A percentile compares a stretch with the other conserved stretches of the same genome.
These are phyloP conservation scores for Marasmius tenuissimus DNA, from an alignment of 1,284 basidiomycete species.

Conservation along the genomic window DNA sequence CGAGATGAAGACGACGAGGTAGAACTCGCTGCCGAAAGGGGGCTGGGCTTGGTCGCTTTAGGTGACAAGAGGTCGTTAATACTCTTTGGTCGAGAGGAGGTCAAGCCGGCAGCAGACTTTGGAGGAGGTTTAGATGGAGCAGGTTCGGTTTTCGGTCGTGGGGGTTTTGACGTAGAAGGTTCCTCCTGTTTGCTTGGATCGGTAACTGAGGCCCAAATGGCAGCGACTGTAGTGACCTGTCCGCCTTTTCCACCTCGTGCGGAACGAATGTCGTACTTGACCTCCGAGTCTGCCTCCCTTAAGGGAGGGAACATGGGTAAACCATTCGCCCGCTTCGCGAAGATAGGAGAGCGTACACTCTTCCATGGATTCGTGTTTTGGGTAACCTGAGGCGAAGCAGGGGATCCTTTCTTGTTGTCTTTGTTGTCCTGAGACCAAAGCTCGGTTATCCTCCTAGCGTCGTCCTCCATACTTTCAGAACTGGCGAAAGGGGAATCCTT, in stretches of 20 bases:
- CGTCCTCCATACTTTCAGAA: slow-evolving; percentile 26
- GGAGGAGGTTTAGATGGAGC: background rate
- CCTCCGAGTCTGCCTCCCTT: slow-evolving; percentile 40
- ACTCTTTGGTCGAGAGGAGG: background rate
- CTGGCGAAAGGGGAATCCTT: slow-evolving; percentile 13
- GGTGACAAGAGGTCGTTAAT: background rate
- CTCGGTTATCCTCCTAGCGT: slow-evolving; percentile 36
- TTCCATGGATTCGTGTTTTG: slow-evolving; percentile 17
- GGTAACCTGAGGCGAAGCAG: slow-evolving; percentile 10
- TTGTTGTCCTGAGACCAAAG: slow-evolving; percentile 29
- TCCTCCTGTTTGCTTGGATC: background rate
- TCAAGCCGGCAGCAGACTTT: background rate
- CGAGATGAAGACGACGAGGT: background rate
- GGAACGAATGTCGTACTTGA: slow-evolving; percentile 72
- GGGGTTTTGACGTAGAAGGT: background rate
- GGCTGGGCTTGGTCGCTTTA: slow-evolving; percentile 2
- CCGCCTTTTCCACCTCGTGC: slow-evolving; percentile 79
- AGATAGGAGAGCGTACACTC: slow-evolving; percentile 10
- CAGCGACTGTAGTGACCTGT: slow-evolving; percentile 69
- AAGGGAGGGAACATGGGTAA: slow-evolving; percentile 33
- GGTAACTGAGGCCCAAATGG: slow-evolving; percentile 64
- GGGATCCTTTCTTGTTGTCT: slow-evolving; percentile 15
- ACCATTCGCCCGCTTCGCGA: slow-evolving; percentile 15
- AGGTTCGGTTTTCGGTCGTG: background rate
- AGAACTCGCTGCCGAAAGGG: background rate